phyloP scores from a whole-genome alignment of 1,139 yeast species.

The Pichia terricola region DNA sequence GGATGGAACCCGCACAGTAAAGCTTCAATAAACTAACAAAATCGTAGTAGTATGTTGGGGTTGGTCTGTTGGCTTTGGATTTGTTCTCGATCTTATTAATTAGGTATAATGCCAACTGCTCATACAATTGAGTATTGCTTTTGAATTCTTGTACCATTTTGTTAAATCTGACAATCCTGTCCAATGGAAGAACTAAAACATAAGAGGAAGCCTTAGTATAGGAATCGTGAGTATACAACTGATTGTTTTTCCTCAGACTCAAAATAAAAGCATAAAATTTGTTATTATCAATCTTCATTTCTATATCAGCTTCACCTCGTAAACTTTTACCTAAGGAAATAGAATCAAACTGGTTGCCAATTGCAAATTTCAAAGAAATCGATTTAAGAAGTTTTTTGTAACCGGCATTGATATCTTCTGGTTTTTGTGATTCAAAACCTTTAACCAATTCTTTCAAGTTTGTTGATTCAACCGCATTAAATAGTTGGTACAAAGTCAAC shows the following conservation, averaged over 20 bases:
- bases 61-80: background rate
- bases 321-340: slow-evolving; percentile 23
- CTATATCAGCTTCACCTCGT: slow-evolving; percentile 14
- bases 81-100: background rate
- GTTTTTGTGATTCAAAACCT: slow-evolving; percentile 16
- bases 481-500: slow-evolving; percentile 41
- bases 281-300: slow-evolving; percentile 15
- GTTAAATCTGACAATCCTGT: slow-evolving; percentile 27
- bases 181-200: slow-evolving; percentile 39
- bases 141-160: slow-evolving; percentile 28
- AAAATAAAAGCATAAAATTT: slow-evolving; percentile 36
- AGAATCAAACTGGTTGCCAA: slow-evolving; percentile 20
- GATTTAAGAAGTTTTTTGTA: slow-evolving; percentile 18
- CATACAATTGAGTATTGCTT: slow-evolving; percentile 20
- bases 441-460: slow-evolving; percentile 20
- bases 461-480: slow-evolving; percentile 27
- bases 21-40: slow-evolving; percentile 37
- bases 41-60: slow-evolving; percentile 26
- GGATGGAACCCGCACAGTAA: slow-evolving; percentile 40
- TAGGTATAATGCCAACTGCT: slow-evolving; percentile 13
- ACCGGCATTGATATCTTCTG: slow-evolving; percentile 17
- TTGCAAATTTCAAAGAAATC: slow-evolving; percentile 13
- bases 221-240: slow-evolving; percentile 31
- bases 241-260: slow-evolving; percentile 38
- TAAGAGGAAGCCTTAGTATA: slow-evolving; percentile 34